Conservation (phyloP, 2,329 filamentous ascomycete genomes). For the Simplicillium sp. region DNA sequence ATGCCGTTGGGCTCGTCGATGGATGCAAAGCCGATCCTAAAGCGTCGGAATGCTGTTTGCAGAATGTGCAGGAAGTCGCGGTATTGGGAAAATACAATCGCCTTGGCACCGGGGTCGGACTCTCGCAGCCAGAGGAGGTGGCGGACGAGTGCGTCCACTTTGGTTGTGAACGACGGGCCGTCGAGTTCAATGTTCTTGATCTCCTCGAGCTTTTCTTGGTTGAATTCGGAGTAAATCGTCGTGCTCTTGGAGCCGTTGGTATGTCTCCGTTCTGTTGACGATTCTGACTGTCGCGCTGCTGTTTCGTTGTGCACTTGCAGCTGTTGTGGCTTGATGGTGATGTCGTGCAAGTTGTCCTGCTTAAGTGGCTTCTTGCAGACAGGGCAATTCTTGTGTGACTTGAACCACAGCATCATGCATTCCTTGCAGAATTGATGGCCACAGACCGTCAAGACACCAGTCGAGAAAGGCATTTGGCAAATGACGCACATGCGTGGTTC, state of each 20-base stretch:
- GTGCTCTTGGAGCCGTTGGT: constrained; percentile 19
- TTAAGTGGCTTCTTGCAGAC: constrained; percentile 68
- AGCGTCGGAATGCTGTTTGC: constrained; percentile 56
- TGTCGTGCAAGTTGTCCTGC: constrained; percentile 66
- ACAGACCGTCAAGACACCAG: constrained; percentile 77
- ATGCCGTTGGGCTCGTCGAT: constrained; percentile 64
- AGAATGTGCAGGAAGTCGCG: constrained; percentile 71
- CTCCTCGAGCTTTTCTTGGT: constrained; percentile 58
- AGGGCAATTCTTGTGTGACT: constrained; percentile 65
- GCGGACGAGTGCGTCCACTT: constrained; percentile 73
- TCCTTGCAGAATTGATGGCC: constrained; percentile 89
- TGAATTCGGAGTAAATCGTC: constrained; percentile 71
- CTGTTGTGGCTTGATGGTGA: constrained; percentile 70
- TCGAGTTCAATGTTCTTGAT: constrained; percentile 75
- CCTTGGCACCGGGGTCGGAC: constrained; percentile 79
- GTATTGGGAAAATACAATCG: constrained; percentile 88
- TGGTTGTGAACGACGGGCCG: constrained; percentile 71
- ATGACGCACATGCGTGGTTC: constrained; percentile 73
- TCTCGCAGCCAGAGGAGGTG: constrained; percentile 81
- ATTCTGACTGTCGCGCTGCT: constrained; percentile 3
- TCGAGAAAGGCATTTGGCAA: constrained; percentile 66
- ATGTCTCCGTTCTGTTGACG: constrained; percentile 9
- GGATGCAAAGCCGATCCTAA: constrained; percentile 63
- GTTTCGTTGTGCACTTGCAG: constrained; percentile 50
- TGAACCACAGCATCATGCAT: constrained; percentile 75